A percentile compares a stretch with the other conserved stretches of the same genome.
phyloP scores from a whole-genome alignment of 1,284 basidiomycete species.

The Cerrena zonata region DNA sequence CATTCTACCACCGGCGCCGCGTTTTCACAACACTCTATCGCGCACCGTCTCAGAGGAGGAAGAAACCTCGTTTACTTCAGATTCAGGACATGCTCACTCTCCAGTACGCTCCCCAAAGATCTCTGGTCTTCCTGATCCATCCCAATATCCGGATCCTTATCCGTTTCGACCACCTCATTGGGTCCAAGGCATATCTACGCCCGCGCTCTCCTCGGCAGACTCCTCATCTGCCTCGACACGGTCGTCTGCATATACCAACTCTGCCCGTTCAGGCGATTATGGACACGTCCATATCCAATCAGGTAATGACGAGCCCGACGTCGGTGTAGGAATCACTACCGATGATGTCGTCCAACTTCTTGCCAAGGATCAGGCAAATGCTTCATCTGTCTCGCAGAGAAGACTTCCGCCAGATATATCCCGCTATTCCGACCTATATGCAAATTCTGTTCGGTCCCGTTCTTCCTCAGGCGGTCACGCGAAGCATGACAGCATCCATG shows the following conservation, averaged over 20 bases:
- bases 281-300: constrained; percentile 60
- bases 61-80: constrained; percentile 26
- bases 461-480: constrained; percentile 59
- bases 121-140: constrained; percentile 51
- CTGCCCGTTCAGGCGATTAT: constrained; percentile 59
- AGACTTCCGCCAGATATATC: constrained; percentile 42
- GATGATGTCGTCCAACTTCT: constrained; percentile 60
- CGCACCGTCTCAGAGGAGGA: constrained; percentile 30
- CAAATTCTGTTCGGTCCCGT: constrained; percentile 55
- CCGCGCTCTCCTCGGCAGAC: constrained; percentile 58
- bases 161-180: constrained; percentile 42
- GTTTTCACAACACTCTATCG: constrained; percentile 17
- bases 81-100: constrained; percentile 32
- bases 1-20: constrained; percentile 13
- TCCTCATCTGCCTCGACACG: constrained; percentile 67
- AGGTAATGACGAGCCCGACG: constrained; percentile 43
- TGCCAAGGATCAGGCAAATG: constrained; percentile 39
- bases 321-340: constrained; percentile 53
- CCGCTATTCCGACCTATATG: constrained; percentile 62
- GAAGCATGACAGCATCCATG: constrained; percentile 39
- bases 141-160: constrained; percentile 55
- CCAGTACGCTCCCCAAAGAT: constrained; percentile 44
- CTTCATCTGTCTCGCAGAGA: constrained; percentile 39
- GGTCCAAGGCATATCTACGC: constrained; percentile 26
- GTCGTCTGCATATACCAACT: constrained; percentile 70